Base-by-base conservation (phyloP, 306 rosid genomes). In the Trichosanthes truncata region DNA sequence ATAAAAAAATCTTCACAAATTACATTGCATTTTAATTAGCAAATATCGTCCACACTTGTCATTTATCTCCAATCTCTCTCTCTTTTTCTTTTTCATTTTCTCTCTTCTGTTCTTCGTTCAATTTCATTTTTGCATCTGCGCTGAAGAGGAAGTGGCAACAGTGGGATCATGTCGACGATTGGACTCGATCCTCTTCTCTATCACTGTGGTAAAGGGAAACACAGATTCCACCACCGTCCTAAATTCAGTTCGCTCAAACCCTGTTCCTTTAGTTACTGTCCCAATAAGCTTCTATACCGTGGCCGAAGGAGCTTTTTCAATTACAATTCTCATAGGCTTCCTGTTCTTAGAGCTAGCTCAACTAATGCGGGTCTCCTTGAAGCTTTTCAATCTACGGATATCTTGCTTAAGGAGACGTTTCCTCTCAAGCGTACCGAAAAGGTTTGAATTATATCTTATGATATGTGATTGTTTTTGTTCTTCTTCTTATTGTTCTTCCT, bases 161-260 rank as follows among this genome's bases (percentile, higher is more conserved):
- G 1, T 35, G 35, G 1, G 52, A 48, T 79, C 82, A 93, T 93
- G 97, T 78, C 90, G 46, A 88, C 86, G 79, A 61, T 91, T 80
- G 74, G 86, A 43, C 18, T 78, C 25, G 87, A 85, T 68, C 85
- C 92, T 60, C 84, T 87, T 52, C 68, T 83, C 51, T 80, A 75
- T 69, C 85, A 76, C 49, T 49, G 68, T 81, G 72, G 48, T 3
- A 79, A 84, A 69, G 78, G 45, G 63, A 35, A 48, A 40, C 74
- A 79, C 41, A 65, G 59, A 51, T 76, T 11, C 59, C 76, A 80
- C 40, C 66, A 6, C 48, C 77, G 79, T 48, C 72, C 31, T 13
- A 76, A 73, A 67, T 83, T 89, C 23, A 89, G 84, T 81, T 35
- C 71, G 61, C 67, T 76, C 74, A 85, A 17, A 59, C 80, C 80